Conservation (phyloP, 352 stramenopile species). For the Stephanocyclus meneghinianus region DNA sequence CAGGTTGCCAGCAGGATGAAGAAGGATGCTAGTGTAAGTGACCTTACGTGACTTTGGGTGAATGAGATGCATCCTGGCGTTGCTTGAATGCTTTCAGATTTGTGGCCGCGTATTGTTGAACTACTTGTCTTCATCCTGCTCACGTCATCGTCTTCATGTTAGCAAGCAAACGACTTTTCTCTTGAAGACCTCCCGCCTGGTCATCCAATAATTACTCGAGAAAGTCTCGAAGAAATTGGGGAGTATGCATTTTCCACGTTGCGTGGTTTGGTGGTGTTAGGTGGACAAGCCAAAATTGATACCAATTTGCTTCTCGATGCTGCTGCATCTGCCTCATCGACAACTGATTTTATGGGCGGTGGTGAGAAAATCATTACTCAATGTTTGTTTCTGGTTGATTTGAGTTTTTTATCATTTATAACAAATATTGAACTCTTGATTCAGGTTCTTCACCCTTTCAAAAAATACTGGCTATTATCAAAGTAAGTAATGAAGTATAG, state of each 20-base stretch:
- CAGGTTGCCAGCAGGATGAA: constrained; percentile 26
- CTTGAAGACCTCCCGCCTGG: constrained; percentile 78
- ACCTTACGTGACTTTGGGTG: neutral
- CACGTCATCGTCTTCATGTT: too few species aligned
- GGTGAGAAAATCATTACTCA: constrained; percentile 9
- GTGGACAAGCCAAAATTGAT: constrained; percentile 79
- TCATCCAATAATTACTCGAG: constrained; percentile 81
- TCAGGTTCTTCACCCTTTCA: constrained; percentile 43
- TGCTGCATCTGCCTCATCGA: constrained; percentile 23
- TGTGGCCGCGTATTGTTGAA: too few species aligned
- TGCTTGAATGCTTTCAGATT: too few species aligned
- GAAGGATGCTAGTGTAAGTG: constrained; percentile 25
- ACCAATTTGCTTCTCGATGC: constrained; percentile 53
- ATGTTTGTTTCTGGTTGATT: neutral
- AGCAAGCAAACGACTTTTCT: constrained; percentile 72
- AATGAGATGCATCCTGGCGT: too few species aligned
- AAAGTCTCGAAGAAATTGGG: constrained; percentile 77
- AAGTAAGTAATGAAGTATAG: constrained; percentile 14
- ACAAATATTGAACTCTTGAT: neutral
- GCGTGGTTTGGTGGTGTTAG: constrained; percentile 66
- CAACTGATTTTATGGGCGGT: constrained; percentile 47
- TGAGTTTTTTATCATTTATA: neutral
- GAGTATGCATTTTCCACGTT: constrained; percentile 80
- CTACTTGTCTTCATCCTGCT: too few species aligned
- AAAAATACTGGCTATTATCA: constrained; percentile 44